Evolutionary conservation across 2,329 filamentous ascomycete species (phyloP), one percentile per base, ranked within the genome.

Genomic region (Aspergillus spinulosporus): DNA sequence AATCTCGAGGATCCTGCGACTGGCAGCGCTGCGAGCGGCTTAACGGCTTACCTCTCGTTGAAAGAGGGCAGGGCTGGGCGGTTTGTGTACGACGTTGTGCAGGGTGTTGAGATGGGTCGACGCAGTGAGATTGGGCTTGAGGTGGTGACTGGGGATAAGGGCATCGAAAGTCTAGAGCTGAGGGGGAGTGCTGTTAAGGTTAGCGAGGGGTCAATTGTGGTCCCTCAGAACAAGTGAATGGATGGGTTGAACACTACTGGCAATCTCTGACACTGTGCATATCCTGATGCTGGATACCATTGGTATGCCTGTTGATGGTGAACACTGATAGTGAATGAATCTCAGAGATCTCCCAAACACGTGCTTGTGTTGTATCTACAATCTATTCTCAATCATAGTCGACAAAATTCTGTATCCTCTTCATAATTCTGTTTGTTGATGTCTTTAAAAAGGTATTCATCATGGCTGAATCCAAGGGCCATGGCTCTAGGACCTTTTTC

Each of bases 81-180:
- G 46, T 69, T 68, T 26, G 69, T 69, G 52, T 86, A 82, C 61
- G 74, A 79, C 56, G 73, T 88, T 59, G 82, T 82, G 57, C 86
- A 89, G 72, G 87, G 86, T 0, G 83, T 88, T 7, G 86, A 89
- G 72, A 88, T 88, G 82, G 85, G 84, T 4, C 72, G 84, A 61
- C 63, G 70, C 5, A 74, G 71, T 63, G 72, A 75, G 55, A 76
- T 76, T 51, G 69, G 66, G 5, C 63, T 76, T 12, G 65, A 62
- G 5, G 67, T 73, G 12, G 55, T 39, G 12, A 14, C 69, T 46
- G 59, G 59, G 31, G 47, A 52, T 12, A 36, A n/a, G 6, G 42
- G 43, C 32, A 68, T 76, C 51, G 68, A 68, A 34, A 64, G 62
- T 43, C 64, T 76, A n/a, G 62, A 68, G 52, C 43, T 76, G 54